Conservation (phyloP, 306 rosid species). For the Corylus avellana region DNA sequence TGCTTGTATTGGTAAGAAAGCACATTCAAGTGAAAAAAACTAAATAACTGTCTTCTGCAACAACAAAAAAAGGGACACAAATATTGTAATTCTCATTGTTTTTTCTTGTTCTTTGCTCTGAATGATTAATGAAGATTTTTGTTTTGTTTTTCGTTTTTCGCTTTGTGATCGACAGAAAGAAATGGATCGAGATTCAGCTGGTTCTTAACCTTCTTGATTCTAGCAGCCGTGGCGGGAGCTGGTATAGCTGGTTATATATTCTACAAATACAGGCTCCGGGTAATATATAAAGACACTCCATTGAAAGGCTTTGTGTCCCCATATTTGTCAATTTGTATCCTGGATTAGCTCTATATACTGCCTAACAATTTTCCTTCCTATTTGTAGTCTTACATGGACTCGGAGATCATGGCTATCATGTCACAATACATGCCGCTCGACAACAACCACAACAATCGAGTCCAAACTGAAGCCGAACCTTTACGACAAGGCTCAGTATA, state of each 20-base stretch:
- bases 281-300: slow-evolving; percentile 36
- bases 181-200: slow-evolving; percentile 61
- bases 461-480: slow-evolving; percentile 61
- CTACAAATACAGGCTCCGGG: slow-evolving; percentile 95
- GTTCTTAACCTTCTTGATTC: slow-evolving; percentile 48
- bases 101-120: not conserved
- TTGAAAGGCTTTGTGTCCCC: not conserved
- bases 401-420: slow-evolving; percentile 97
- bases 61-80: not conserved
- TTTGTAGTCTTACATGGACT: slow-evolving; percentile 89
- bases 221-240: slow-evolving; percentile 63
- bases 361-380: not conserved
- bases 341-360: slow-evolving; percentile 1
- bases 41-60: not conserved
- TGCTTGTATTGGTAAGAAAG: slow-evolving; percentile 49
- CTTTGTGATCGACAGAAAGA: slow-evolving; percentile 53
- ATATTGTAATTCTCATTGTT: not conserved
- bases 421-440: slow-evolving; percentile 97
- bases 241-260: slow-evolving; percentile 73
- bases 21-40: not conserved
- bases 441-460: slow-evolving; percentile 54
- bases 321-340: not conserved
- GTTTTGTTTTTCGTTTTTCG: slow-evolving; percentile 12
- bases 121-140: not conserved
- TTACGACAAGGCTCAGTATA: slow-evolving; percentile 50